Percentiles rank a stretch among this genome's conserved stretches.
phyloP scores from a whole-genome alignment of 371 early-diverging fungal genomes.

The Sanchytrium tribonematis region DNA sequence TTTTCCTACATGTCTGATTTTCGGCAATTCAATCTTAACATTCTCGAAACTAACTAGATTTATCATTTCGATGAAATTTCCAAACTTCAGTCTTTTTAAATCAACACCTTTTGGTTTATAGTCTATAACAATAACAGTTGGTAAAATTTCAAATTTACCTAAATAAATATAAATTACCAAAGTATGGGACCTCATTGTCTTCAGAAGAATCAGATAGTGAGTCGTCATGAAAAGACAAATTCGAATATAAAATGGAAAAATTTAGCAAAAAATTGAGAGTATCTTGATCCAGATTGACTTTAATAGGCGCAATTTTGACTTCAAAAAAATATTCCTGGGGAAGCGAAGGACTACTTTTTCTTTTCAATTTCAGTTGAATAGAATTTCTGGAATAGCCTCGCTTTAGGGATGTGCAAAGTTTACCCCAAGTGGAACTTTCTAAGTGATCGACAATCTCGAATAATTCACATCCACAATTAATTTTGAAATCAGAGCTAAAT shows the following conservation, averaged over 20 bases:
- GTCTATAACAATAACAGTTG: conserved; percentile 57
- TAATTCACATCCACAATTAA: background rate
- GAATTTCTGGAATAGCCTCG: background rate
- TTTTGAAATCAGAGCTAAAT: background rate
- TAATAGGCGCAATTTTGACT: conserved; percentile 36
- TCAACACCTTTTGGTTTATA: conserved; percentile 82
- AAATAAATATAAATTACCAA: conserved; percentile 3
- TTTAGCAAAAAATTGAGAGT: conserved; percentile 48
- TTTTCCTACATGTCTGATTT: conserved; percentile 39
- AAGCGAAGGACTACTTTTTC: background rate
- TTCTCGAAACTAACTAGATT: conserved; percentile 75
- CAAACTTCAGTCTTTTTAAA: conserved; percentile 30
- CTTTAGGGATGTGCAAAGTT: background rate
- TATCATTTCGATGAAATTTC: conserved; percentile 53
- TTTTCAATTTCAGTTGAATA: background rate
- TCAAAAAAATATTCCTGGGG: background rate
- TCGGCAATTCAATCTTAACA: conserved; percentile 46
- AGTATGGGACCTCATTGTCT: conserved; percentile 27
- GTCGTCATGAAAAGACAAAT: conserved; percentile 2
- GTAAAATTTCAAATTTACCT: conserved; percentile 36
- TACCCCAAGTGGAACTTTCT: background rate
- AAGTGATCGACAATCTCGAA: background rate
- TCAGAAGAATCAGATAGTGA: background rate
- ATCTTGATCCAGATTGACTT: conserved; percentile 75
- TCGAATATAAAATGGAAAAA: conserved; percentile 28